These are phyloP conservation scores for Penicillium sp. DNA, from an alignment of 2,329 filamentous ascomycete genomes.

Conservation along the genomic window DNA sequence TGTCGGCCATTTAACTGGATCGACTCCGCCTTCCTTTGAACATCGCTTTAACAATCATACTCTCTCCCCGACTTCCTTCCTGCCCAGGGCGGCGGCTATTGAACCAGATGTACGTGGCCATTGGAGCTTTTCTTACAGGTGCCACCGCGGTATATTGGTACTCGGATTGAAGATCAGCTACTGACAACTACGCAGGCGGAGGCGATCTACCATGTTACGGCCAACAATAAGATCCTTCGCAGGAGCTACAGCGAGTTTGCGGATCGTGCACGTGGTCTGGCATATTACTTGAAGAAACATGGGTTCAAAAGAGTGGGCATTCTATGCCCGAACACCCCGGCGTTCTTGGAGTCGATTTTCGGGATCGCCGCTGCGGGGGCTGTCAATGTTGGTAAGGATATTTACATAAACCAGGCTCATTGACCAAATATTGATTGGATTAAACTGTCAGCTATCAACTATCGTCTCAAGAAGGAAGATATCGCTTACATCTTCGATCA, in stretches of 20 bases:
- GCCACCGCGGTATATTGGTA: background rate
- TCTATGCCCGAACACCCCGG: slow-evolving; percentile 85
- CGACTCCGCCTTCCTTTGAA: slow-evolving; percentile 19
- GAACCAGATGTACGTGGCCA: slow-evolving; percentile 64
- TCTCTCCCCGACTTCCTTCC: slow-evolving; percentile 80
- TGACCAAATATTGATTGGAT: background rate
- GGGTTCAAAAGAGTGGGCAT: slow-evolving; percentile 74
- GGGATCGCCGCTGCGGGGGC: slow-evolving; percentile 77
- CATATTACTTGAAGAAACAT: slow-evolving; percentile 77
- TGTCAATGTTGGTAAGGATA: slow-evolving; percentile 60
- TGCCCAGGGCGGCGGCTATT: slow-evolving; percentile 78
- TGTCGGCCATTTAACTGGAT: slow-evolving; percentile 26
- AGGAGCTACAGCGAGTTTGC: slow-evolving; percentile 77
- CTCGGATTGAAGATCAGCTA: background rate
- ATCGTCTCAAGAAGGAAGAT: slow-evolving; percentile 74
- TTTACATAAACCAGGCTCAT: background rate
- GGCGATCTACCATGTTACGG: slow-evolving; percentile 80
- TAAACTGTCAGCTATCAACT: slow-evolving; percentile 58
- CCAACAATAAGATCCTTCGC: slow-evolving; percentile 67
- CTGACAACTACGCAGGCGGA: slow-evolving; percentile 50
- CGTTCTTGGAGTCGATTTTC: slow-evolving; percentile 86
- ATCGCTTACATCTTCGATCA: slow-evolving; percentile 87
- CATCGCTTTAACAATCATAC: slow-evolving; percentile 48
- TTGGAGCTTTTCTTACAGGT: background rate
- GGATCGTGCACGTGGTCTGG: slow-evolving; percentile 78